phyloP scores from a whole-genome alignment of 2,329 filamentous ascomycete genomes.

The Amauroascus verrucosus region DNA sequence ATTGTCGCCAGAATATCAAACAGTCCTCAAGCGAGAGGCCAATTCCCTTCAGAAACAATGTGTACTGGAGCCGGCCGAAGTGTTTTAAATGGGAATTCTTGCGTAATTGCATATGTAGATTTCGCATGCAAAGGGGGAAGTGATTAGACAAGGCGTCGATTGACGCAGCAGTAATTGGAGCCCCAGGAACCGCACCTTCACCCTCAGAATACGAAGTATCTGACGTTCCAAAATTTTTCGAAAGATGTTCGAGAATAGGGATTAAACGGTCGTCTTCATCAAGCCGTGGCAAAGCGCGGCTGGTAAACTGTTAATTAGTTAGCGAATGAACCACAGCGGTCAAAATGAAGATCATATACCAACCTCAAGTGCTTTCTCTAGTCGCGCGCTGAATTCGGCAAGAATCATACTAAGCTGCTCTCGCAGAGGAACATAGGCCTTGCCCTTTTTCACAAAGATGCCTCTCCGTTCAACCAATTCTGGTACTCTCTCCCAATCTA shows the following conservation, averaged over 20 bases:
- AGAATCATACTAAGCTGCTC: conserved; percentile 86
- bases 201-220: conserved; percentile 68
- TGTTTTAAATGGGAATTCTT: conserved; percentile 89
- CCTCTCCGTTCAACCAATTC: conserved; percentile 73
- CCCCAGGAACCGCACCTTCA: conserved; percentile 54
- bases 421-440: conserved; percentile 78
- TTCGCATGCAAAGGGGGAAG: conserved; percentile 90
- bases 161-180: conserved; percentile 64
- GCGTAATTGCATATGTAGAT: conserved; percentile 74
- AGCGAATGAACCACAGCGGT: not conserved
- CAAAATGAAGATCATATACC: conserved; percentile 17
- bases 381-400: conserved; percentile 66
- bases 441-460: conserved; percentile 68
- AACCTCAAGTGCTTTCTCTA: conserved; percentile 78
- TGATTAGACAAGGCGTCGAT: conserved; percentile 70
- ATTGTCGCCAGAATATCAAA: conserved; percentile 78
- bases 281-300: conserved; percentile 78
- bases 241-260: conserved; percentile 69
- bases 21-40: conserved; percentile 86
- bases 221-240: conserved; percentile 88
- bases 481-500: conserved; percentile 87
- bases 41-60: conserved; percentile 91
- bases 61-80: conserved; percentile 85
- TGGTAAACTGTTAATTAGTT: conserved; percentile 54
- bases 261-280: conserved; percentile 91